These are phyloP conservation scores for Raffaelea arxii DNA, from an alignment of 2,329 filamentous ascomycete genomes.

Conservation along the genomic window DNA sequence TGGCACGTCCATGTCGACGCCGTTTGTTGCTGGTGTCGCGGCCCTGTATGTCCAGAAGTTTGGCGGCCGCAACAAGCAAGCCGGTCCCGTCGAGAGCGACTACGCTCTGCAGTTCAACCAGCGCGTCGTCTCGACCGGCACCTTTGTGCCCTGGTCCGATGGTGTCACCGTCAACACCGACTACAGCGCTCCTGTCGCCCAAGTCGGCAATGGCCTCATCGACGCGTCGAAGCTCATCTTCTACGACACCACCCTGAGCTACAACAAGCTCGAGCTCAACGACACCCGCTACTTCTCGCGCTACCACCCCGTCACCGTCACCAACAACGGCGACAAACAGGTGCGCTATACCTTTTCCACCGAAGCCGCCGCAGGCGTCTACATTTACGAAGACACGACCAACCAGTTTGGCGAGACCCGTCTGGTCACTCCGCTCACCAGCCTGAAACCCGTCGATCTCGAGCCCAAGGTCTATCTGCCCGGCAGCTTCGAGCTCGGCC, in stretches of 20 bases:
- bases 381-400: not conserved
- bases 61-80: slow-evolving; percentile 22
- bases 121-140: slow-evolving; percentile 24
- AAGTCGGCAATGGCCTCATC: slow-evolving; percentile 29
- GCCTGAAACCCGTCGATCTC: not conserved
- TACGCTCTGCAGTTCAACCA: slow-evolving; percentile 19
- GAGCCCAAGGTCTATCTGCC: not conserved
- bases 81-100: slow-evolving; percentile 10
- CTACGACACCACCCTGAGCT: slow-evolving; percentile 24
- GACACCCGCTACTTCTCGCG: slow-evolving; percentile 30
- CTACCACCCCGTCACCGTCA: slow-evolving; percentile 20
- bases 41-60: slow-evolving; percentile 25
- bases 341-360: slow-evolving; percentile 23
- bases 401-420: not conserved
- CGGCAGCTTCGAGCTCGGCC: not conserved
- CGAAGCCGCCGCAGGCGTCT: slow-evolving; percentile 25
- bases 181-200: slow-evolving; percentile 15
- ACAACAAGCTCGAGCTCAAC: slow-evolving; percentile 30
- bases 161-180: slow-evolving; percentile 11
- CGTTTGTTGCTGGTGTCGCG: slow-evolving; percentile 35
- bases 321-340: slow-evolving; percentile 24
- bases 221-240: slow-evolving; percentile 30
- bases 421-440: not conserved
- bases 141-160: slow-evolving; percentile 17
- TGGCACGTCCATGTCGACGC: slow-evolving; percentile 40